Evolutionary conservation across 345 rosid genomes (phyloP), one percentile per base, ranked within the genome.

Genomic region (Arabis hirsuta): DNA sequence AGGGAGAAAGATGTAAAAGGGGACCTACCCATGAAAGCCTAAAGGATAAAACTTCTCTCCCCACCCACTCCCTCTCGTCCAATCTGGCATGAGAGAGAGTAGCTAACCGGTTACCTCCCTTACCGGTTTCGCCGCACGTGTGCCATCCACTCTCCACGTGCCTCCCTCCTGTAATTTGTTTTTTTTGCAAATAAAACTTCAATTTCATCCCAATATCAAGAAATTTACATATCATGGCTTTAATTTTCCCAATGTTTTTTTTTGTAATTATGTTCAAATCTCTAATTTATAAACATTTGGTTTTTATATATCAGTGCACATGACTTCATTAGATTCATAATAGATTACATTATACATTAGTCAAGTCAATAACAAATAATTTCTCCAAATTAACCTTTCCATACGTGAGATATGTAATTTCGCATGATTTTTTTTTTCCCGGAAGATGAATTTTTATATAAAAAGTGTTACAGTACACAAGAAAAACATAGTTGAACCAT

Each of bases 51-150:
- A 60, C 67, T 41, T 36, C 54, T 69, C 8, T 26, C 51, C 62
- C 41, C 47, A 67, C 78, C 73, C 69, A 67, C 51, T 67, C 63
- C 54, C 62, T 52, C 60, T 41, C 74, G 45, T 61, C 79, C 79
- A 60, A 62, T 64, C 74, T 75, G 79, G 79, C 79, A 61, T 53
- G 62, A 31, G 43, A 65, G 61, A 67, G 52, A 62, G 2, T 3
- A 20, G 11, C 55, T 39, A 82, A 83, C 90, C 81, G 79, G 68
- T 70, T 76, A 80, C 91, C 82, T 31, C 20, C 12, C 60, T 76
- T 46, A 60, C 90, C 84, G 53, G 88, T 81, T 69, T 11, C 32
- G 13, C 26, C 73, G 19, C 74, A 75, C 79, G 79, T 75, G 74
- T 61, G 29, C 27, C 72, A 29, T 65, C 72, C 16, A 57, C 69